Conservation (phyloP, 495 filamentous ascomycete species). For the Trichoderma erinaceum region DNA sequence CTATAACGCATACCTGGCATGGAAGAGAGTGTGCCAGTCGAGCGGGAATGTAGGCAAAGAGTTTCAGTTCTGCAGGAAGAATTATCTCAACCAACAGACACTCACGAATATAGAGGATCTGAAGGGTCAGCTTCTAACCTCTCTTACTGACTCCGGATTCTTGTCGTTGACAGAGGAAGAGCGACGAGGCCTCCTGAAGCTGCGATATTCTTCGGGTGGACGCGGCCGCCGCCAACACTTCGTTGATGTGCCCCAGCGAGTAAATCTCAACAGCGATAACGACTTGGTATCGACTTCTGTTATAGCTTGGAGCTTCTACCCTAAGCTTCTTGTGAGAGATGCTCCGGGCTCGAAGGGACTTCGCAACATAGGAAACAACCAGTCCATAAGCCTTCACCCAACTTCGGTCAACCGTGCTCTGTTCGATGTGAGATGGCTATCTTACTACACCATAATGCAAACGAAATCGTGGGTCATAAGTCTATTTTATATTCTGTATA, state of each 20-base stretch:
- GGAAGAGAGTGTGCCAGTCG: conserved; percentile 67
- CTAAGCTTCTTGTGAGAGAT: conserved; percentile 79
- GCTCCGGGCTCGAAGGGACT: conserved; percentile 64
- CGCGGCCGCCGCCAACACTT: conserved; percentile 58
- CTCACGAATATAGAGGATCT: conserved; percentile 88
- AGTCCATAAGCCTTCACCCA: conserved; percentile 75
- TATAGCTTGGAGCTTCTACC: conserved; percentile 89
- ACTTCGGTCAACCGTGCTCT: conserved; percentile 76
- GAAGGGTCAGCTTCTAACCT: conserved; percentile 79
- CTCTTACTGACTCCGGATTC: conserved; percentile 75
- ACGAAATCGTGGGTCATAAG: conserved; percentile 55
- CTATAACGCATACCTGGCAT: conserved; percentile 87
- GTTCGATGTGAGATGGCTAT: conserved; percentile 67
- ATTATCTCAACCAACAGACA: conserved; percentile 77
- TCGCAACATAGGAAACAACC: conserved; percentile 85
- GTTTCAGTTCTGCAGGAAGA: conserved; percentile 83
- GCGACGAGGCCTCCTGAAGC: conserved; percentile 55
- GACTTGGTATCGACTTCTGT: conserved; percentile 71
- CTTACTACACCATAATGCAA: conserved; percentile 96
- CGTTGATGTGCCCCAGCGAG: conserved; percentile 67
- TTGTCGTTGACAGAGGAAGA: conserved; percentile 66
- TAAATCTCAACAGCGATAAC: conserved; percentile 68
- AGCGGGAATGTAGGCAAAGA: conserved; percentile 59
- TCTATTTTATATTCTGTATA: neutral
- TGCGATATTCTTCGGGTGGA: conserved; percentile 30